Conservation (phyloP, 208 protist species). For the Acanthamoeba triangularis region DNA sequence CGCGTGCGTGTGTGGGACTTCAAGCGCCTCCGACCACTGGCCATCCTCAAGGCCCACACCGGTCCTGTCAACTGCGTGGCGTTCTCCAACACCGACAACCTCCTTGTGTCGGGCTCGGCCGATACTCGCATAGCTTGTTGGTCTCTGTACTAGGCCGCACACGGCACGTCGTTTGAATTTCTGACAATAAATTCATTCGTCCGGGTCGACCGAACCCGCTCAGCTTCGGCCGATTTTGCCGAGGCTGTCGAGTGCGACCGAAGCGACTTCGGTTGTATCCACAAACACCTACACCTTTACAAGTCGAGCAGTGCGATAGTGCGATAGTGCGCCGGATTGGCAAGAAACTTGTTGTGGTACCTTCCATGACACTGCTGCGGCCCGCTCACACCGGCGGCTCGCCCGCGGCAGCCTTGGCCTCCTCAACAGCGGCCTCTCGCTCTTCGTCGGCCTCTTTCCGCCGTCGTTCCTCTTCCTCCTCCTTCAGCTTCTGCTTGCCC, state of each 20-base stretch:
- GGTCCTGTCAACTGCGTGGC: background rate
- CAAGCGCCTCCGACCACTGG: background rate
- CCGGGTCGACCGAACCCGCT: no score
- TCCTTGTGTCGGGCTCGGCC: background rate
- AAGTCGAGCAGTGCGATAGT: no score
- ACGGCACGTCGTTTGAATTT: no score
- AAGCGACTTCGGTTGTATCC: no score
- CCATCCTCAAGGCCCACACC: background rate
- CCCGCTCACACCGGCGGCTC: background rate
- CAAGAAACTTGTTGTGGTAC: no score
- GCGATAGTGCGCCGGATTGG: no score
- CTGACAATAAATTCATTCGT: no score
- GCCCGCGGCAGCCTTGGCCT: background rate
- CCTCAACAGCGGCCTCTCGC: background rate
- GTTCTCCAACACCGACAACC: background rate
- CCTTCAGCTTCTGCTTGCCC: conserved; percentile 60
- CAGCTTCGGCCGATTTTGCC: no score
- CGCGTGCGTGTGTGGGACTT: conserved; percentile 10
- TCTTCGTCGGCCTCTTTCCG: conserved; percentile 45
- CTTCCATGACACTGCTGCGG: no score
- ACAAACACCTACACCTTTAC: no score
- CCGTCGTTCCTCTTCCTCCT: conserved; percentile 33
- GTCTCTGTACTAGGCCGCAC: background rate
- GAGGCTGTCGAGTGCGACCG: no score
- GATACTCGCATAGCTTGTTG: background rate